Conservation (phyloP, 2,329 filamentous ascomycete genomes). For the Verticillium longisporum region DNA sequence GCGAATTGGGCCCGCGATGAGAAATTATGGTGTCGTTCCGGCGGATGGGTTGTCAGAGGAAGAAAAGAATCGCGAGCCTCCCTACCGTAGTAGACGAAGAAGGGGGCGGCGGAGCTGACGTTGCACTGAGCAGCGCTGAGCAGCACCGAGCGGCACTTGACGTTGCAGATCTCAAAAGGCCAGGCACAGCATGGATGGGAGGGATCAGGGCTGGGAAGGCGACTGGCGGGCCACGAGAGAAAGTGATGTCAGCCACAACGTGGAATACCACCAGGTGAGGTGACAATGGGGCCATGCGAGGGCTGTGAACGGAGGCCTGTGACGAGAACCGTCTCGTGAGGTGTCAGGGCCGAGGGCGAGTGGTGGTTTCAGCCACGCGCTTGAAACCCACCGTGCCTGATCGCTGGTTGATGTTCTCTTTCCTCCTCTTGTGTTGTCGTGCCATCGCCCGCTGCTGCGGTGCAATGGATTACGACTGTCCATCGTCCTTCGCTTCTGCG, state of each 20-base stretch:
- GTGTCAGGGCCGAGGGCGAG: background rate
- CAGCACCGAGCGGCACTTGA: background rate
- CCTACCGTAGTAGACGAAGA: background rate
- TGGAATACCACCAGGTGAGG: background rate
- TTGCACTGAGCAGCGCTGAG: background rate
- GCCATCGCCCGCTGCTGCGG: background rate
- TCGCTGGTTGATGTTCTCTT: background rate
- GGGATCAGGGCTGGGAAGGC: background rate
- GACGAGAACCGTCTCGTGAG: background rate
- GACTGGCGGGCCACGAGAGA: background rate
- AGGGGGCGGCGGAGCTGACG: background rate
- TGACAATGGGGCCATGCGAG: background rate
- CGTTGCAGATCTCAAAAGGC: background rate
- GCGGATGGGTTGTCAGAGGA: background rate
- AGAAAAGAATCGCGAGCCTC: background rate
- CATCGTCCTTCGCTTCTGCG: background rate
- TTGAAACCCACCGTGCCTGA: background rate
- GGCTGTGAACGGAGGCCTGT: background rate
- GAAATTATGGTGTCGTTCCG: background rate
- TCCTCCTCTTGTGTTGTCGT: background rate
- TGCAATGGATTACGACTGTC: background rate
- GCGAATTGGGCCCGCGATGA: background rate
- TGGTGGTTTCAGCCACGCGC: background rate
- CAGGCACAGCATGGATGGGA: background rate
- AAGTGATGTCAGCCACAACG: background rate